Evolutionary conservation across 441 rosid genomes (phyloP).

Genomic region (Populus hybrid): DNA sequence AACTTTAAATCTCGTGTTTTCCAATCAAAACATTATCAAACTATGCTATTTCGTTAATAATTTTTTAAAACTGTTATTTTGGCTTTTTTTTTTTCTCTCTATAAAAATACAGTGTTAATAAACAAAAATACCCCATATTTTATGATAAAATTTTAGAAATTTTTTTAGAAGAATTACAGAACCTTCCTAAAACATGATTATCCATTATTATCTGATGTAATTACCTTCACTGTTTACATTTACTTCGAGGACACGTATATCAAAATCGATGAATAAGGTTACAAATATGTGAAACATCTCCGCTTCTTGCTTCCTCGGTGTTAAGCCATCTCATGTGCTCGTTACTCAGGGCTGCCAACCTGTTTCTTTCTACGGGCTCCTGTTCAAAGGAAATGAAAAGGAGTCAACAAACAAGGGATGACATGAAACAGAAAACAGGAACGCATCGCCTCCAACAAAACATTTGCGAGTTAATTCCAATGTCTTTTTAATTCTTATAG

Average conservation of each 20-base stretch:
- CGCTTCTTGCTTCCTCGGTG: background rate
- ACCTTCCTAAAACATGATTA: background rate
- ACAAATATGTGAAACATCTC: background rate
- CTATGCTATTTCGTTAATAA: too few relatives aligned
- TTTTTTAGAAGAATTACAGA: background rate
- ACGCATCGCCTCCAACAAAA: background rate
- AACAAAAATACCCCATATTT: background rate
- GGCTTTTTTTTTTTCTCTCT: too few relatives aligned
- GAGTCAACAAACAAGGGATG: background rate
- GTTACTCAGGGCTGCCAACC: conserved; percentile 1
- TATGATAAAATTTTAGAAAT: background rate
- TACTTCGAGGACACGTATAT: background rate
- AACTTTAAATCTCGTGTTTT: too few relatives aligned
- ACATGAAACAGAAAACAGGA: background rate
- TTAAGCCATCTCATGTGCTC: background rate
- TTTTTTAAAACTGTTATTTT: too few relatives aligned
- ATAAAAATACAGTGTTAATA: background rate
- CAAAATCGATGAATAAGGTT: background rate
- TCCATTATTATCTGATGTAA: background rate
- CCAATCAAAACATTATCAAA: too few relatives aligned
- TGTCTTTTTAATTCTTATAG: background rate
- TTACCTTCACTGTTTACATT: background rate
- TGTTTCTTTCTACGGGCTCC: conserved; percentile 39
- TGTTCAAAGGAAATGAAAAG: conserved; percentile 22
- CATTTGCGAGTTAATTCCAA: background rate